Percentiles rank a stretch among this genome's conserved stretches.
phyloP scores from a whole-genome alignment of 306 rosid genomes.

The Cucurbita argyrosperma region DNA sequence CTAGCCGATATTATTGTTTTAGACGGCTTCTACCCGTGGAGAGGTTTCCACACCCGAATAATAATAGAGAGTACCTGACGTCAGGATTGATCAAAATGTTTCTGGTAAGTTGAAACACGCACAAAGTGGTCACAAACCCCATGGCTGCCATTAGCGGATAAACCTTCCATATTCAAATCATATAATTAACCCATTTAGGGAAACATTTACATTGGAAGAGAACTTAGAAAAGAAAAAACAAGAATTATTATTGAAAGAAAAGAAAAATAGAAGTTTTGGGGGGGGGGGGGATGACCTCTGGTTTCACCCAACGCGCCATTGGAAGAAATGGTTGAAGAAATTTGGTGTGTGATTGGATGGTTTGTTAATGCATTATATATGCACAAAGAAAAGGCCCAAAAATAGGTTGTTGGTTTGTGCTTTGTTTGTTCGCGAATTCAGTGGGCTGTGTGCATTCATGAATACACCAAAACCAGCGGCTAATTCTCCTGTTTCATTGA shows the following conservation, averaged over 20 bases:
- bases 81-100: conserved; percentile 57
- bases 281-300: conserved; percentile 39
- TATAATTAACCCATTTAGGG: neutral
- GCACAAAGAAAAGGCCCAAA: too few relatives aligned
- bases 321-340: neutral
- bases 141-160: conserved; percentile 77
- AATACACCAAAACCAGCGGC: too few relatives aligned
- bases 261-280: neutral
- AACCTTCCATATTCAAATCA: conserved; percentile 21
- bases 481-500: too few relatives aligned
- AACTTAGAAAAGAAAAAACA: too few relatives aligned
- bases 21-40: too few relatives aligned
- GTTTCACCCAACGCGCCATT: conserved; percentile 88
- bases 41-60: too few relatives aligned
- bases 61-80: conserved; percentile 34
- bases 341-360: neutral
- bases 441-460: too few relatives aligned
- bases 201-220: too few relatives aligned
- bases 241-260: too few relatives aligned
- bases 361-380: neutral
- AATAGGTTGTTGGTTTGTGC: too few relatives aligned
- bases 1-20: too few relatives aligned
- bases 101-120: conserved; percentile 53
- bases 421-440: too few relatives aligned
- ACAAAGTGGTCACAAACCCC: conserved; percentile 61